Conservation (phyloP, 176 grass and related monocot species). For the Alopecurus myosuroides region DNA sequence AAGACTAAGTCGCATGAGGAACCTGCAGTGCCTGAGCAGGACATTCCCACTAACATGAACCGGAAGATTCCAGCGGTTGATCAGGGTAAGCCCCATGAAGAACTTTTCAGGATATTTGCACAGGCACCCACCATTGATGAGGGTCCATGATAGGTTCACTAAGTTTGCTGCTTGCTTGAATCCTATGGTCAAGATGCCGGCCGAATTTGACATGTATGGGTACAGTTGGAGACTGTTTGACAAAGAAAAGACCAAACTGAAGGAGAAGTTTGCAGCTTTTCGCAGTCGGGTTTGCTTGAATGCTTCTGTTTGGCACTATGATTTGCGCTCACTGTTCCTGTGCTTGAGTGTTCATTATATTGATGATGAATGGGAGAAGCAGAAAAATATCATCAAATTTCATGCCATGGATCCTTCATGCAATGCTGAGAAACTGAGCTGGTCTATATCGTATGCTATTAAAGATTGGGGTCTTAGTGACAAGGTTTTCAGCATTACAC, state of each 20-base stretch:
- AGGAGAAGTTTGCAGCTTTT: conserved; percentile 24
- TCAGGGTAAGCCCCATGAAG: background rate
- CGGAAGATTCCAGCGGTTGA: background rate
- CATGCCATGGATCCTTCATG: background rate
- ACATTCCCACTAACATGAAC: background rate
- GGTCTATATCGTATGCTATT: conserved; percentile 16
- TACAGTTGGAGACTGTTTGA: conserved; percentile 4
- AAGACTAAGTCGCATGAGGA: background rate
- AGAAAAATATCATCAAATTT: conserved; percentile 16
- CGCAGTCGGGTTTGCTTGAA: conserved; percentile 18
- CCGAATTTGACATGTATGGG: background rate
- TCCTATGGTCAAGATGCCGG: conserved; percentile 22
- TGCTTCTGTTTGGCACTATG: conserved; percentile 26
- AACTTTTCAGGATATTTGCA: conserved; percentile 19
- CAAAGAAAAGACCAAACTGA: conserved; percentile 23
- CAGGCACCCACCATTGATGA: conserved; percentile 11
- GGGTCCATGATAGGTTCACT: conserved; percentile 8
- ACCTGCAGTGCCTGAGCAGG: background rate
- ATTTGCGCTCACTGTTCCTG: conserved; percentile 3
- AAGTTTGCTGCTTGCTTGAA: conserved; percentile 28
- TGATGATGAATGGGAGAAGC: conserved; percentile 14
- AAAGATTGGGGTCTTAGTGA: conserved; percentile 13
- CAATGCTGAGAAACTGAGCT: conserved; percentile 2
- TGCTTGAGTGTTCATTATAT: conserved; percentile 36
- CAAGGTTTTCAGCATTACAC: conserved; percentile 28